These are phyloP conservation scores for Radiomyces spectabilis DNA, from an alignment of 192 early-diverging fungal genomes.

Conservation along the genomic window DNA sequence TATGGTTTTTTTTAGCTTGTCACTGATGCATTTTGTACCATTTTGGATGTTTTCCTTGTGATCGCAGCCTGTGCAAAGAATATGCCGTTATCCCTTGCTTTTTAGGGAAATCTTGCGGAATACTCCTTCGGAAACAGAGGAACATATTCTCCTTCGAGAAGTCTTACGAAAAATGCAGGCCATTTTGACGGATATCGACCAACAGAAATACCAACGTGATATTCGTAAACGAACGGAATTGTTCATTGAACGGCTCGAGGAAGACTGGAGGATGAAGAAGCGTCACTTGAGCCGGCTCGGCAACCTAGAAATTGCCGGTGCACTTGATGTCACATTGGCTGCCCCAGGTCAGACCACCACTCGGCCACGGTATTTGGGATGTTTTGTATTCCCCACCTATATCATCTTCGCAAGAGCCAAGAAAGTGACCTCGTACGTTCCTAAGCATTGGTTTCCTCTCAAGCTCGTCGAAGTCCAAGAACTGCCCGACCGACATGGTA, in stretches of 20 bases:
- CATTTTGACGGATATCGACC: conserved; percentile 32
- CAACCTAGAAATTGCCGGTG: conserved; percentile 34
- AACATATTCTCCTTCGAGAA: conserved; percentile 21
- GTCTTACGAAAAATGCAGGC: conserved; percentile 27
- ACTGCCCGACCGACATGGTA: conserved; percentile 25
- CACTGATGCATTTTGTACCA: too few species aligned
- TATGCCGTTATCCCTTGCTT: conserved; percentile 87
- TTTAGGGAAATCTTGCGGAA: conserved; percentile 53
- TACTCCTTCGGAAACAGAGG: conserved; percentile 30
- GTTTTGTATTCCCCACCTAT: conserved; percentile 54
- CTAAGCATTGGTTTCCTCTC: conserved; percentile 63
- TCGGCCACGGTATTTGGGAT: conserved; percentile 42
- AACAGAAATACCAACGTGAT: conserved; percentile 16
- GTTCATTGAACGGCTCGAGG: conserved; percentile 22
- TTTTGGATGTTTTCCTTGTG: too few species aligned
- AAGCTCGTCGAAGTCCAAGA: conserved; percentile 51
- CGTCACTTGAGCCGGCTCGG: conserved; percentile 23
- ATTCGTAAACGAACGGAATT: conserved; percentile 20
- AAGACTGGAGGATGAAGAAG: conserved; percentile 23
- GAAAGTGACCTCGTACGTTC: conserved; percentile 37
- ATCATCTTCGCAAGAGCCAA: conserved; percentile 49
- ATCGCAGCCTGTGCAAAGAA: conserved; percentile 85
- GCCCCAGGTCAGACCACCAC: conserved; percentile 13
- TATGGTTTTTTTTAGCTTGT: neutral
- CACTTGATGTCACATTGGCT: conserved; percentile 35